These are phyloP conservation scores for Cyberlindnera saturnus DNA, from an alignment of 805 yeast genomes.

Conservation along the genomic window DNA sequence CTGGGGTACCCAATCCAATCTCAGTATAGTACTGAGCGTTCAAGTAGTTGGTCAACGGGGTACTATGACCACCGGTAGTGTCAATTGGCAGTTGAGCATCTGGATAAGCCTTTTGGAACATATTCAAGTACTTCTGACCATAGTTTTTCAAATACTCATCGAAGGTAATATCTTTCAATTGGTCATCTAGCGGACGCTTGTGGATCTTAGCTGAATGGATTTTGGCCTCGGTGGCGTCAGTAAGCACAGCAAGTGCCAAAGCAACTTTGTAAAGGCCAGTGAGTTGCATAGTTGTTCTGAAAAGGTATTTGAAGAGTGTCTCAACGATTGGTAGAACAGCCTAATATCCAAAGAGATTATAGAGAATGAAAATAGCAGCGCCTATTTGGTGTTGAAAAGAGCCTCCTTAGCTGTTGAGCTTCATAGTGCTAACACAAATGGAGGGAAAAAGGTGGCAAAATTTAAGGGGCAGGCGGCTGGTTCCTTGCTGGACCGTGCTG, in stretches of 20 bases:
- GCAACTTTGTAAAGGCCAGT: constrained; percentile 20
- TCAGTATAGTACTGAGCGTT: constrained; percentile 97
- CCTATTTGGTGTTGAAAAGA: too few species aligned
- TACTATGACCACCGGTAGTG: constrained; percentile 47
- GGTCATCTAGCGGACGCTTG: constrained; percentile 52
- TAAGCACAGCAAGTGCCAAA: constrained; percentile 22
- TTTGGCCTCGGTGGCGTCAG: constrained; percentile 47
- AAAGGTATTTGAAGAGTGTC: not conserved
- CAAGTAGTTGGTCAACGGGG: constrained; percentile 87
- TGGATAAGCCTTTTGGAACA: constrained; percentile 40
- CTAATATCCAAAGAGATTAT: too few species aligned
- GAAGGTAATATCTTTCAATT: constrained; percentile 44
- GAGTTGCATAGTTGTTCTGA: constrained; percentile 16
- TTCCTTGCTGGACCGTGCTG: not conserved
- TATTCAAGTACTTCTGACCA: constrained; percentile 53
- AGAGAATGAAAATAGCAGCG: too few species aligned
- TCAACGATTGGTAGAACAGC: not conserved
- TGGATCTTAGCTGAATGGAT: constrained; percentile 51
- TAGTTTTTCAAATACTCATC: constrained; percentile 50
- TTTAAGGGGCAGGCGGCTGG: not conserved
- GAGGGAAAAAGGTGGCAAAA: constrained; percentile 1
- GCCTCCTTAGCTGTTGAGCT: not conserved
- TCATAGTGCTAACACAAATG: not conserved
- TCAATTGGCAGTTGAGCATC: constrained; percentile 27
- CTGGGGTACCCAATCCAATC: constrained; percentile 87